These are phyloP conservation scores for Taphrina pruni DNA, from an alignment of 1,139 yeast genomes.

Conservation along the genomic window DNA sequence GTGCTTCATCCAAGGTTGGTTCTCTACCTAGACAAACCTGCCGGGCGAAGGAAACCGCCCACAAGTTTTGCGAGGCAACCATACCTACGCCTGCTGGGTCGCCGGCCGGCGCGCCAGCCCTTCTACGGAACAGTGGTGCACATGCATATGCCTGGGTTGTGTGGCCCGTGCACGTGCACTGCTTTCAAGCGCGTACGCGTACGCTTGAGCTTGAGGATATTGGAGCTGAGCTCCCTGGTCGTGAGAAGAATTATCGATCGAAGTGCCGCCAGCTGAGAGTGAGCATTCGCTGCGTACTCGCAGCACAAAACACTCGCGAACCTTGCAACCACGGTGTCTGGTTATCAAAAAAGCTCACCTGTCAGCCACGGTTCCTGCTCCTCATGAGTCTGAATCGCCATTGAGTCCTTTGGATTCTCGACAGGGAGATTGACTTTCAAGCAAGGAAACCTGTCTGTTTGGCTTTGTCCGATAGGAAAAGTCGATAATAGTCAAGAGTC, in stretches of 20 bases:
- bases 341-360: slow-evolving; percentile 35
- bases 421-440: slow-evolving; percentile 34
- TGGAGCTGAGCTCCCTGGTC: slow-evolving; percentile 8
- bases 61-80: no score
- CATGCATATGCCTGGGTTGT: no score
- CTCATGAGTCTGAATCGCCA: slow-evolving; percentile 40
- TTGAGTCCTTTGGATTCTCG: slow-evolving; percentile 33
- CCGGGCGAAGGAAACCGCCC: no score
- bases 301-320: neutral
- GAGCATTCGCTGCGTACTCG: neutral
- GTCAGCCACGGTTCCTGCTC: slow-evolving; percentile 42
- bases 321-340: slow-evolving; percentile 2
- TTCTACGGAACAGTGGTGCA: no score
- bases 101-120: no score
- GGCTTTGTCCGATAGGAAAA: slow-evolving; percentile 34
- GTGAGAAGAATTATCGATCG: slow-evolving; percentile 2
- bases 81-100: no score
- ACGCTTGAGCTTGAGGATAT: neutral
- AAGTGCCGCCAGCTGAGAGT: neutral
- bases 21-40: no score
- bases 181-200: no score
- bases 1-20: no score
- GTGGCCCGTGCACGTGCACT: no score
- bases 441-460: slow-evolving; percentile 41
- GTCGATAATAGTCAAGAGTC: slow-evolving; percentile 41